Conservation (phyloP, 2,329 filamentous ascomycete genomes). For the Dothistroma septosporum region DNA sequence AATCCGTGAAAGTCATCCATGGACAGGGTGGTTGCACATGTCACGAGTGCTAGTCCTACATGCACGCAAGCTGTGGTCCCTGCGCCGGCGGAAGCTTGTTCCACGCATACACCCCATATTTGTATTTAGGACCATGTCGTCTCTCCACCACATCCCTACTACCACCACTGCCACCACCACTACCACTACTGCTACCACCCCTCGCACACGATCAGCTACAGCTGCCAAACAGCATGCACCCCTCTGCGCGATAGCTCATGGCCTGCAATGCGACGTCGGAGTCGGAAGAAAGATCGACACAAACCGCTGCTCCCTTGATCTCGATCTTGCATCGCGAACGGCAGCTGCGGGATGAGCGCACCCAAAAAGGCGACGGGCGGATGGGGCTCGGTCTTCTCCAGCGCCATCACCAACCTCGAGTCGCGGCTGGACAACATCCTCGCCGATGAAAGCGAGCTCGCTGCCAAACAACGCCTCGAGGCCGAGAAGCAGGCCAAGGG, state of each 20-base stretch:
- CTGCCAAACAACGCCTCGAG: conserved; percentile 38
- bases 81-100: too few species aligned
- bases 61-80: too few species aligned
- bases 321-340: conserved; percentile 5
- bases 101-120: too few species aligned
- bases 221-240: not conserved
- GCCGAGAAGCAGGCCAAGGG: conserved; percentile 9
- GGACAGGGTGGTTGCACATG: not conserved
- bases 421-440: conserved; percentile 88
- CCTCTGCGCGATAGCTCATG: conserved; percentile 8
- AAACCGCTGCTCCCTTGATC: not conserved
- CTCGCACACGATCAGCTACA: not conserved
- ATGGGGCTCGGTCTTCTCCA: conserved; percentile 64
- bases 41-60: not conserved
- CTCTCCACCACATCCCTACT: not conserved
- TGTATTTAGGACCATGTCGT: not conserved
- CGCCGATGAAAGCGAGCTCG: conserved; percentile 65
- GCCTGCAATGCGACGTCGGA: conserved; percentile 26
- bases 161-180: not conserved
- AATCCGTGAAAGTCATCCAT: not conserved
- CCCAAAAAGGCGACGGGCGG: conserved; percentile 30
- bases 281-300: conserved; percentile 16
- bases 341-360: conserved; percentile 5
- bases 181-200: not conserved
- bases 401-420: conserved; percentile 90